phyloP scores from a whole-genome alignment of 129 eudicot species.

The Saussurea involucrata region DNA sequence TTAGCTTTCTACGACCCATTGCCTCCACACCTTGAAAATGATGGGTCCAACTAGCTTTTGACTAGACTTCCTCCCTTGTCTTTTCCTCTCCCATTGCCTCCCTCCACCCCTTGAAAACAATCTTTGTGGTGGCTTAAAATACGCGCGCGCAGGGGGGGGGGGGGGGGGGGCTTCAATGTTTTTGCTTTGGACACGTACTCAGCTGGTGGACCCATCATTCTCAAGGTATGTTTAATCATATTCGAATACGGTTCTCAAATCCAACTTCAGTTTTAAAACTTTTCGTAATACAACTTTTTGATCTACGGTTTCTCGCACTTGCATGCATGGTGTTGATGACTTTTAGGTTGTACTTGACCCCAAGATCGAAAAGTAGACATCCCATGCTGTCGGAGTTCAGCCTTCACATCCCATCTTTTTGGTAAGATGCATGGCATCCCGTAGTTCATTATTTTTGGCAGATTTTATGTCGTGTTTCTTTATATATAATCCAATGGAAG shows the following conservation, averaged over 20 bases:
- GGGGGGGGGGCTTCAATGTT: slow-evolving; percentile 78
- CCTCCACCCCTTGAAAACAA: no score
- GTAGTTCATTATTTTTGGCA: background rate
- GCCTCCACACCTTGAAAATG: no score
- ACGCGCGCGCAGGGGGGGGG: no score
- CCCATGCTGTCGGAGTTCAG: slow-evolving; percentile 92
- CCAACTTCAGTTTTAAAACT: background rate
- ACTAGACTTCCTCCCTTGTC: no score
- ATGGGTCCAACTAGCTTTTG: no score
- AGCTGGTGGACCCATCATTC: slow-evolving; percentile 87
- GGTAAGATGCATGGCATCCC: slow-evolving; percentile 30
- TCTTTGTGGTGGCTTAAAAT: slow-evolving; percentile 70
- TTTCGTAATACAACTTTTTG: background rate
- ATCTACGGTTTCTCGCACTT: background rate
- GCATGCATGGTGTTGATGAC: background rate
- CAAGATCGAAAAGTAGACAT: slow-evolving; percentile 53
- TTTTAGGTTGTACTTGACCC: slow-evolving; percentile 80
- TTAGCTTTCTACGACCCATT: no score
- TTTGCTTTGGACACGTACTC: slow-evolving; percentile 98
- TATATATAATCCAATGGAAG: background rate
- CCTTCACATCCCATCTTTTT: slow-evolving; percentile 80
- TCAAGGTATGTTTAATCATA: slow-evolving; percentile 49
- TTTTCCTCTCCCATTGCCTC: no score
- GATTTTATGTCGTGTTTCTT: no score
- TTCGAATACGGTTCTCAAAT: background rate